phyloP scores from a whole-genome alignment of 2,329 filamentous ascomycete genomes.

The Trichoderma breve region DNA sequence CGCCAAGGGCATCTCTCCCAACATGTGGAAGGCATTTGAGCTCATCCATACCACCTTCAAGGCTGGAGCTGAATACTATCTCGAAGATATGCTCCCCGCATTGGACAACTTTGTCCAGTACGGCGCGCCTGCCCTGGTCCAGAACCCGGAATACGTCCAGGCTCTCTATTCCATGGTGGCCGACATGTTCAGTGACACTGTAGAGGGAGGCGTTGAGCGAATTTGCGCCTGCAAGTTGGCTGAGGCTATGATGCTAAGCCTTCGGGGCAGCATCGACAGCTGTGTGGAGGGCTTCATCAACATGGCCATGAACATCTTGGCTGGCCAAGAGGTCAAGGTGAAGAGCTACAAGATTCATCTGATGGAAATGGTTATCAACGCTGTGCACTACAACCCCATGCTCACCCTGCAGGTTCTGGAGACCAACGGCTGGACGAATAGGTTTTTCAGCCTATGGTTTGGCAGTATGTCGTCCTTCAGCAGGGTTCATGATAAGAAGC shows the following conservation, averaged over 20 bases:
- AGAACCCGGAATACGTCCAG: conserved; percentile 82
- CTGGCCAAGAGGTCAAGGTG: conserved; percentile 73
- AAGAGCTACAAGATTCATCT: conserved; percentile 94
- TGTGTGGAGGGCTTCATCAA: conserved; percentile 86
- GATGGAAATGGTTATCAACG: conserved; percentile 99
- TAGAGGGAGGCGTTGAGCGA: conserved; percentile 88
- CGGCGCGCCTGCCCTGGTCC: conserved; percentile 73
- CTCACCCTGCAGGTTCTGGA: conserved; percentile 87
- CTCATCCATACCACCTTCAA: conserved; percentile 97
- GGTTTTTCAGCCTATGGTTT: conserved; percentile 99
- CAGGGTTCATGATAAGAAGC: conserved; percentile 96
- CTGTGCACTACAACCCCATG: conserved; percentile 93
- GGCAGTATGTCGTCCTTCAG: conserved; percentile 91
- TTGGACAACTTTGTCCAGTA: conserved; percentile 98
- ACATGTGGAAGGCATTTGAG: conserved; percentile 99
- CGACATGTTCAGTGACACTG: conserved; percentile 89
- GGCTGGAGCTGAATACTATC: conserved; percentile 90
- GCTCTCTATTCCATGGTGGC: conserved; percentile 92
- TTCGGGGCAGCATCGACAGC: conserved; percentile 83
- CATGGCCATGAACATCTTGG: conserved; percentile 82
- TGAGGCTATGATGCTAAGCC: conserved; percentile 94
- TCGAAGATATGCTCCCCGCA: conserved; percentile 97
- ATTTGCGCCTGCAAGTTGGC: conserved; percentile 98
- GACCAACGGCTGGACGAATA: conserved; percentile 90
- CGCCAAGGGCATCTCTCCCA: conserved; percentile 89